phyloP scores from a whole-genome alignment of 805 yeast genomes.

The Candida hispaniensis region DNA sequence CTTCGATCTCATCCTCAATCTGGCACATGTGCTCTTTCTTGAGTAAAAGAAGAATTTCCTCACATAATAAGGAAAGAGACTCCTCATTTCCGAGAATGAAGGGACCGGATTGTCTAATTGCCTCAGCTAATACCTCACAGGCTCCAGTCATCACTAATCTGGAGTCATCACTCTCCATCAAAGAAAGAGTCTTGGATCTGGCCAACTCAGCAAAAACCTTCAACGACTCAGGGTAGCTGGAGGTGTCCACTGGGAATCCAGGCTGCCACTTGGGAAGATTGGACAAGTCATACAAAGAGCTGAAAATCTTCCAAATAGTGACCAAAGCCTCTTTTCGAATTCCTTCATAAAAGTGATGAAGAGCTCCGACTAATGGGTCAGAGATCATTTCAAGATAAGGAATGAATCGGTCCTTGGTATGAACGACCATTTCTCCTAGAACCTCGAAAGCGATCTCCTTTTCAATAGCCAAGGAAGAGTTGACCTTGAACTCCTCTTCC shows the following conservation, averaged over 20 bases:
- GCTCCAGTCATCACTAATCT: conserved; percentile 68
- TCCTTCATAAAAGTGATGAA: conserved; percentile 74
- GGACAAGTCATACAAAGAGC: conserved; percentile 42
- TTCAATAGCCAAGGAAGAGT: conserved; percentile 91
- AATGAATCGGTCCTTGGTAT: conserved; percentile 72
- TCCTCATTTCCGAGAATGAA: conserved; percentile 46
- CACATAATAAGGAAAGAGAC: conserved; percentile 55
- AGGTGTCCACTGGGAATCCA: conserved; percentile 26
- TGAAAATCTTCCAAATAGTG: conserved; percentile 73
- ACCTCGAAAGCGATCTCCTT: conserved; percentile 94
- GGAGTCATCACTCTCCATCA: conserved; percentile 73
- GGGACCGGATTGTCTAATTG: conserved; percentile 62
- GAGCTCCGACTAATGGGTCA: conserved; percentile 53
- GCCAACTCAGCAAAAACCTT: conserved; percentile 54
- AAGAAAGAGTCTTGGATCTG: conserved; percentile 51
- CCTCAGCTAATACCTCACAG: conserved; percentile 61
- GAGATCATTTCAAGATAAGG: conserved; percentile 61
- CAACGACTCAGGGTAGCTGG: conserved; percentile 33
- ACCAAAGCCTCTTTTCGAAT: conserved; percentile 78
- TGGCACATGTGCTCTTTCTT: conserved; percentile 81
- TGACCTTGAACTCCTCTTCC: conserved; percentile 54
- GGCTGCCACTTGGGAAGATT: conserved; percentile 27
- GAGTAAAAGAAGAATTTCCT: conserved; percentile 58
- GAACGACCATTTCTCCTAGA: conserved; percentile 74
- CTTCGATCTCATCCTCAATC: conserved; percentile 46